Conservation (phyloP, 805 yeast genomes). For the Ascoidea rubescens region DNA sequence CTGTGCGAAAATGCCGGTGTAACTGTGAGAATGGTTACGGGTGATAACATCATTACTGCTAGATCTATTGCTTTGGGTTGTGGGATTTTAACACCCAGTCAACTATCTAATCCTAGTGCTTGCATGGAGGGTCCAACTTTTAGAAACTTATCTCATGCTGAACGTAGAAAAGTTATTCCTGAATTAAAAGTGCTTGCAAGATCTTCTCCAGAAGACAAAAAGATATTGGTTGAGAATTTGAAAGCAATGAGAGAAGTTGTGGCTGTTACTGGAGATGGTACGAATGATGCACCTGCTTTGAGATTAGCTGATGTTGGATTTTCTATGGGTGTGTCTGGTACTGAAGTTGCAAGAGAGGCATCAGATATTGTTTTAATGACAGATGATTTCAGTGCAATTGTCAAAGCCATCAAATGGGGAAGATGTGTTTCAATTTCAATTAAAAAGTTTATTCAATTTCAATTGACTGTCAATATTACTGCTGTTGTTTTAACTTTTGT, state of each 20-base stretch:
- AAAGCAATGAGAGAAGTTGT: conserved; percentile 81
- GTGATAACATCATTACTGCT: conserved; percentile 88
- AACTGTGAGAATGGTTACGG: conserved; percentile 94
- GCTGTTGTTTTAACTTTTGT: conserved; percentile 93
- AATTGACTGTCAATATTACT: conserved; percentile 88
- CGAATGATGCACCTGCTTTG: conserved; percentile 96
- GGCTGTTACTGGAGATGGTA: conserved; percentile 99
- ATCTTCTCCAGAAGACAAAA: conserved; percentile 91
- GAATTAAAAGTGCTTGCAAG: conserved; percentile 76
- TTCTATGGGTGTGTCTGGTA: conserved; percentile 97
- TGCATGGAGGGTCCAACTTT: conserved; percentile 92
- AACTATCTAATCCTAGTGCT: conserved; percentile 35
- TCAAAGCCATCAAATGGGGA: conserved; percentile 97
- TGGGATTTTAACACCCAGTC: conserved; percentile 49
- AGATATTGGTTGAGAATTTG: conserved; percentile 71
- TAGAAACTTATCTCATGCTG: conserved; percentile 44
- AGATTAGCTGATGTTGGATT: conserved; percentile 96
- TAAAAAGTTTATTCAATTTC: conserved; percentile 92
- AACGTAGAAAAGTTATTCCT: conserved; percentile 51
- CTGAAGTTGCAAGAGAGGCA: conserved; percentile 98
- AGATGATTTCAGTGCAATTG: conserved; percentile 89
- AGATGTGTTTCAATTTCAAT: conserved; percentile 91
- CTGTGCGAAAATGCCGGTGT: conserved; percentile 89
- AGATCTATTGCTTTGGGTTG: conserved; percentile 80
- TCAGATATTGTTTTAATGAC: conserved; percentile 86